phyloP scores from a whole-genome alignment of 768 basidiomycete genomes.

The Naganishia vaughanmartiniae region DNA sequence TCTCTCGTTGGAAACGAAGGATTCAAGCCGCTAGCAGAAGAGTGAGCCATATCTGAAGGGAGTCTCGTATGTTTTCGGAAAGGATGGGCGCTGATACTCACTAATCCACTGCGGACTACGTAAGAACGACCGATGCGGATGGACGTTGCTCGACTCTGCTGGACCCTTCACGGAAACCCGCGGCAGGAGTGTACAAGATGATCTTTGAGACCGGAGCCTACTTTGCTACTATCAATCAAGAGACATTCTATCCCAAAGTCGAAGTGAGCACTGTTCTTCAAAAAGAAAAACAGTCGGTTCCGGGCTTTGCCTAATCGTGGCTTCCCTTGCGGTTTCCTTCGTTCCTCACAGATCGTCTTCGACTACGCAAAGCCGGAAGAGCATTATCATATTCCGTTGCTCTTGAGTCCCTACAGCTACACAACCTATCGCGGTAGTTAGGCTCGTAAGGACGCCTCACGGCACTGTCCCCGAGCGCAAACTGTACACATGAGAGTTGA shows the following conservation, averaged over 20 bases:
- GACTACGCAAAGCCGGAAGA: constrained; percentile 67
- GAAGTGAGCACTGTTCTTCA: constrained; percentile 60
- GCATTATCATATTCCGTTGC: constrained; percentile 86
- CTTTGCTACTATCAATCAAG: constrained; percentile 63
- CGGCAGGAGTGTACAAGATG: constrained; percentile 74
- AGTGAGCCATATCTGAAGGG: constrained; percentile 55
- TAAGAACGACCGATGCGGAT: constrained; percentile 71
- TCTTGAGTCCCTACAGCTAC: constrained; percentile 86
- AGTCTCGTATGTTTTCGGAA: constrained; percentile 17
- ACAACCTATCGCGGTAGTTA: constrained; percentile 88
- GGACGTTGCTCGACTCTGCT: constrained; percentile 80
- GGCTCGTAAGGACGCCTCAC: neutral
- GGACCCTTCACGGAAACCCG: constrained; percentile 57
- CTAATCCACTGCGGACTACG: neutral
- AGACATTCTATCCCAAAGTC: constrained; percentile 85
- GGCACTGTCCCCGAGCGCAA: neutral
- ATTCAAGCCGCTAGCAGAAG: constrained; percentile 61
- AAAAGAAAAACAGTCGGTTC: neutral
- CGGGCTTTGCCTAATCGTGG: neutral
- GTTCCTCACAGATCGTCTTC: constrained; percentile 67
- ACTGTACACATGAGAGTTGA: neutral
- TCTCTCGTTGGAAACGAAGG: constrained; percentile 56
- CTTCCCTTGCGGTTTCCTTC: neutral
- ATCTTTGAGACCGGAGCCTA: constrained; percentile 79
- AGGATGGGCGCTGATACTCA: neutral